Base-by-base conservation (phyloP, 163 green algal genomes). In the Scenedesmus sp. region DNA sequence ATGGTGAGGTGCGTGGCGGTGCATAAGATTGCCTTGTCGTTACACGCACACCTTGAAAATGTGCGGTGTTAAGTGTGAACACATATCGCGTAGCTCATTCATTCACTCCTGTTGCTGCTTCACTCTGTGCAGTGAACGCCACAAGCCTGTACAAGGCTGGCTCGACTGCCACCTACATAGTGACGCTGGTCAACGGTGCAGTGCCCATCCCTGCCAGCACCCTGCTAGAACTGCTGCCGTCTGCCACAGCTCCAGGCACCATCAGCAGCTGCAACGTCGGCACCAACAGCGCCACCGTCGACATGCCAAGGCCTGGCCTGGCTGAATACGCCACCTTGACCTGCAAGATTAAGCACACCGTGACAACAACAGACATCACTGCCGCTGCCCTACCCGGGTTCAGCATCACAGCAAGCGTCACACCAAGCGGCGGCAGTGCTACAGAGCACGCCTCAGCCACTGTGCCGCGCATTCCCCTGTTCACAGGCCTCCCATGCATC, bases 401-500 rank as follows among this genome's bases (percentile, higher is more conserved):
- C 49, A 76, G 46, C 33, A 44, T 76, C 49, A 56, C 33, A 2
- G 82, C 49, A 49, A 49, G 30, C 20, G 12, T 18, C 16, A n/a
- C 33, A 33, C 46, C 53, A 33, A 49, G 51, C 42, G 49, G 42
- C 12, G 44, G 22, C 51, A 78, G 78, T 51, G 82, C 82, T 2
- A 30, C 82, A 46, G 73, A 51, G 13, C 4, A 35, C 7, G 33
- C 37, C 6, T 3, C 65, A 65, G 22, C 68, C 43, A 30, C 22
- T 10, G 79, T 85, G 13, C 24, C 79, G n/a, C 4, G 18, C 7
- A 51, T 87, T 15, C 46, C 53, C 3, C 49, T 87, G 30, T 87
- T 87, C 51, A 87, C 82, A 35, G 82, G 82, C n/a, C 35, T 87
- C 22, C 82, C 82, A 1, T 87, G 82, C 49, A 76, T 22, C 46